These are phyloP conservation scores for Beauveria bassiana DNA, from an alignment of 2,329 filamentous ascomycete genomes.

Conservation along the genomic window DNA sequence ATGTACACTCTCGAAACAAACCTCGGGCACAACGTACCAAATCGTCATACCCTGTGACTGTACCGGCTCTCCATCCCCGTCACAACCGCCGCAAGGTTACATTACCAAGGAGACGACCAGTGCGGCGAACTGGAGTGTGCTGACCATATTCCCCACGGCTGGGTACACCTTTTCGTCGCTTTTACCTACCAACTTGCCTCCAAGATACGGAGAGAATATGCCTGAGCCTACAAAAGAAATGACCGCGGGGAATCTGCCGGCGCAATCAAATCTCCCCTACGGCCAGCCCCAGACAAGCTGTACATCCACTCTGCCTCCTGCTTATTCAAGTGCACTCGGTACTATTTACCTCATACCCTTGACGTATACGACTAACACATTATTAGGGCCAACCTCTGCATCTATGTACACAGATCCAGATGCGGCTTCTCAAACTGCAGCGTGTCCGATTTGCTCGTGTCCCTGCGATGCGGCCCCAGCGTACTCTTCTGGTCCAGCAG, in stretches of 20 bases:
- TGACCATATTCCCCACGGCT: not conserved
- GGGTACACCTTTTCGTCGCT: slow-evolving; percentile 1
- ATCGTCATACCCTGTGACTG: slow-evolving; percentile 1
- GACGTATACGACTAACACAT: not conserved
- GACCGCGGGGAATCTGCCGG: not conserved
- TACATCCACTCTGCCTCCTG: not conserved
- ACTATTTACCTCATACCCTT: not conserved
- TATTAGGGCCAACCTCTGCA: not conserved
- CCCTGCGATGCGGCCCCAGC: not conserved
- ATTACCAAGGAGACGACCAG: not conserved
- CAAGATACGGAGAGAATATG: not conserved
- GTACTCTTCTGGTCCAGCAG: not conserved
- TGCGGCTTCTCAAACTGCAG: not conserved
- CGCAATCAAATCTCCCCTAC: not conserved
- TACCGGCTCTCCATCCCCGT: not conserved
- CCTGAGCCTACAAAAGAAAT: no score
- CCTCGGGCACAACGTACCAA: not conserved
- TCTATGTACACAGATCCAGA: not conserved
- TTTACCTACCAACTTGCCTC: not conserved
- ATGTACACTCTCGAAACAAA: slow-evolving; percentile 9
- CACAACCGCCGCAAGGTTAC: not conserved
- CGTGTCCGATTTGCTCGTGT: slow-evolving; percentile 3
- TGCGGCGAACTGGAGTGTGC: not conserved
- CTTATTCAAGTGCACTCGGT: not conserved
- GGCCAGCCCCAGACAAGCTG: not conserved